Evolutionary conservation across 805 yeast genomes (phyloP), one percentile per base, ranked within the genome.

Genomic region (Lipomyces mesembrius): DNA sequence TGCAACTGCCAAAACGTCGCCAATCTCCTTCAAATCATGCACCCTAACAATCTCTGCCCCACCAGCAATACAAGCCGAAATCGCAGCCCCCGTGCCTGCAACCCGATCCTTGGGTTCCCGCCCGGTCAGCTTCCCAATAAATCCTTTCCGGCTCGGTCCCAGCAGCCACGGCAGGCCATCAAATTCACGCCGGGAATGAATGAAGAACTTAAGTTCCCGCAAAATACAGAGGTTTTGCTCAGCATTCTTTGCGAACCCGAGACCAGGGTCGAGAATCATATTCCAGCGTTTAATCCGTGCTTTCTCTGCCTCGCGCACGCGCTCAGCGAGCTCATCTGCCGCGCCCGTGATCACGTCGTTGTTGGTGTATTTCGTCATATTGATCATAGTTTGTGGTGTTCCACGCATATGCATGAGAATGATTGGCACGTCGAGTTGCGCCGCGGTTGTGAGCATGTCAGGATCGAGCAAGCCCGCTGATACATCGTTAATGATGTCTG

Each of bases 211-310:
- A 22, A 77, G 74, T 20, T 75, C 70, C 22, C 86, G 83, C 35
- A 95, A 82, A 0, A 92, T 73, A 27, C 83, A 82, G 39, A 93
- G 71, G 76, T 93, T 94, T 74, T 93, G 97, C 7, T 75, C 71
- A n/a, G 83, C 73, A 62, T 83, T 83, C 76, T 95, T 95, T n/a
- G 98, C 98, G 78, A 95, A 95, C 1, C 99, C 99, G 54, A 95
- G 79, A 1, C 99, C 99, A 0, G 99, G 99, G 76, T 95, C 99
- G 3, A 92, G 74, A 20, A 95, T 86, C 2, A 95, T 80, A 78
- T 95, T 98, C 97, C 97, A 95, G 77, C 94, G 87, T 66, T 83
- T 81, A 1, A 94, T 86, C 3, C 97, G 97, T 0, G 77, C 79
- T 0, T 72, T 73, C 56, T 84, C 78, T 12, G 97, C 96, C 63